Percentiles rank a stretch among this genome's conserved stretches.
phyloP scores from a whole-genome alignment of 176 grass and related monocot genomes.

The Oryza australiensis region DNA sequence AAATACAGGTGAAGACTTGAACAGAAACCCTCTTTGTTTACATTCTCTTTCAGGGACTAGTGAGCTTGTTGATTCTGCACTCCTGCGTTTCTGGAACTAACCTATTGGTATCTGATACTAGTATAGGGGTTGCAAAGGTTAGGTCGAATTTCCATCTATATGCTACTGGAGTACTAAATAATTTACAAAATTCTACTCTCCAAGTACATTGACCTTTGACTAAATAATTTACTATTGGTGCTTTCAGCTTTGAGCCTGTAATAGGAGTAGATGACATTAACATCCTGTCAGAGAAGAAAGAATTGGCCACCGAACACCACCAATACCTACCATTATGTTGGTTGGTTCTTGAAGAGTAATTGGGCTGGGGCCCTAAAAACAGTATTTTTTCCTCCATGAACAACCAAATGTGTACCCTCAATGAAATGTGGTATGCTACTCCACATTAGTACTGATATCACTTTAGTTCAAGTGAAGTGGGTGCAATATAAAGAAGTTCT shows the following conservation, averaged over 20 bases:
- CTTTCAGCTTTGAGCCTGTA: not conserved
- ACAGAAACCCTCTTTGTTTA: not conserved
- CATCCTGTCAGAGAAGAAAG: not conserved
- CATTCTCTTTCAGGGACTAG: not conserved
- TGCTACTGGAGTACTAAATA: not conserved
- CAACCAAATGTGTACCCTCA: slow-evolving; percentile 13
- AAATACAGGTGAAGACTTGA: not conserved
- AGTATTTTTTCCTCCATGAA: slow-evolving; percentile 19
- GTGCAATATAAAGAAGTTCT: not conserved
- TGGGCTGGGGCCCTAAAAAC: slow-evolving; percentile 26
- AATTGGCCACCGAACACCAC: not conserved
- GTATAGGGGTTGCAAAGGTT: not conserved
- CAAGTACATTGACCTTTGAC: not conserved
- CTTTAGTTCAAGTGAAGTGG: slow-evolving; percentile 20
- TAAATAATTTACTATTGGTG: not conserved
- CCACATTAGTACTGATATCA: not conserved
- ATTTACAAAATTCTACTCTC: no score
- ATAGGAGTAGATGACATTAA: not conserved
- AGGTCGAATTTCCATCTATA: not conserved
- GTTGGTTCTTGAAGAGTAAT: slow-evolving; percentile 27
- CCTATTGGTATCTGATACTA: not conserved
- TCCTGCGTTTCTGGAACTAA: not conserved
- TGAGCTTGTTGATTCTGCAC: not conserved
- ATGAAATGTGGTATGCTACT: not conserved
- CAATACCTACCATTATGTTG: slow-evolving; percentile 15